A percentile compares a stretch with the other conserved stretches of the same genome.
These are phyloP conservation scores for Phytophthora kernoviae DNA, from an alignment of 352 stramenopile genomes.

Conservation along the genomic window DNA sequence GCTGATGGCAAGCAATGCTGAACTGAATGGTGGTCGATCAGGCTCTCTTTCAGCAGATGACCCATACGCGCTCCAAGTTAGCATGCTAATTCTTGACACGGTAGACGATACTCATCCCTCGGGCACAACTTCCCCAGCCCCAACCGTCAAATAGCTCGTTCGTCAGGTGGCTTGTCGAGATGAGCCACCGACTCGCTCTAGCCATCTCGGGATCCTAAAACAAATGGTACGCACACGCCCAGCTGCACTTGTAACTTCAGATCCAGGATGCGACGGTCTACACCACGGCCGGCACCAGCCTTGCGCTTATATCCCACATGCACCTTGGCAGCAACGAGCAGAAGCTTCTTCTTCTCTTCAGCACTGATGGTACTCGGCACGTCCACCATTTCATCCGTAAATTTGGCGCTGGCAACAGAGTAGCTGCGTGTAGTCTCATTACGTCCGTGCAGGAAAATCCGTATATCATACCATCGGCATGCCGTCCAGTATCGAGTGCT, in stretches of 20 bases:
- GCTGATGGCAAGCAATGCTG: too few relatives aligned
- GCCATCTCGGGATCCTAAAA: constrained; percentile 79
- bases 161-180: constrained; percentile 82
- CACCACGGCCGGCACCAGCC: constrained; percentile 77
- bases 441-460: constrained; percentile 93
- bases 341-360: constrained; percentile 52
- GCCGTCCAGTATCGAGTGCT: constrained; percentile 94
- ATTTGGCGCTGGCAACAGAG: constrained; percentile 78
- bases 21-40: too few relatives aligned
- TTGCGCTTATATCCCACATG: constrained; percentile 76
- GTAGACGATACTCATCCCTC: constrained; percentile 83
- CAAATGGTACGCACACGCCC: constrained; percentile 59
- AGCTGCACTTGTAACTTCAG: constrained; percentile 69
- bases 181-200: constrained; percentile 72
- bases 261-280: constrained; percentile 96
- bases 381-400: constrained; percentile 85
- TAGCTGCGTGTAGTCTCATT: constrained; percentile 92
- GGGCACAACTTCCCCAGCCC: constrained; percentile 84
- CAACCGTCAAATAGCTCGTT: constrained; percentile 86
- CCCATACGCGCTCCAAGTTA: constrained; percentile 63
- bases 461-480: constrained; percentile 80
- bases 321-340: constrained; percentile 44
- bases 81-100: constrained; percentile 73
- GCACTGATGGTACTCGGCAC: constrained; percentile 28
- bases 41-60: constrained; percentile 75